Percentiles rank a stretch among this genome's conserved stretches.
phyloP scores from a whole-genome alignment of 208 protist genomes.

The Phytomonas serpens region DNA sequence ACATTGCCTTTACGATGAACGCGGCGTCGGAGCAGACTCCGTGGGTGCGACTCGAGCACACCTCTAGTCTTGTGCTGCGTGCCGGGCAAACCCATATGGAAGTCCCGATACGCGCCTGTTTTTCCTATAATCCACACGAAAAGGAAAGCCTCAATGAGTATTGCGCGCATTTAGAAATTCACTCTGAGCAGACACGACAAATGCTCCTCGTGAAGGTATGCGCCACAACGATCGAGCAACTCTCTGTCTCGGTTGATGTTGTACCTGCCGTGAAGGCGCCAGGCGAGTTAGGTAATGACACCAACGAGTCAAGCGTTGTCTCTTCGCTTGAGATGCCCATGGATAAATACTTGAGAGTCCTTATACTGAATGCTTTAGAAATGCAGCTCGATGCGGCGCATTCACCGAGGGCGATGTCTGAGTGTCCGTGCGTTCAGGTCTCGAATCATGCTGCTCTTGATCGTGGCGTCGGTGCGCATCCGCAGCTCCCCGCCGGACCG shows the following conservation, averaged over 20 bases:
- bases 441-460: background rate
- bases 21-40: slow-evolving; percentile 25
- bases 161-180: slow-evolving; percentile 43
- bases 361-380: slow-evolving; percentile 30
- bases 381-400: background rate
- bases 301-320: background rate
- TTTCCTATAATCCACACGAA: slow-evolving; percentile 7
- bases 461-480: background rate
- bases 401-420: background rate
- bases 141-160: slow-evolving; percentile 20
- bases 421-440: background rate
- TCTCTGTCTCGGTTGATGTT: slow-evolving; percentile 52
- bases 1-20: slow-evolving; percentile 58
- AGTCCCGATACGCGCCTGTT: slow-evolving; percentile 56
- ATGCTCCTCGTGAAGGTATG: slow-evolving; percentile 53
- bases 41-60: slow-evolving; percentile 49
- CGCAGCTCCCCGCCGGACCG: background rate
- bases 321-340: slow-evolving; percentile 8
- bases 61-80: slow-evolving; percentile 24
- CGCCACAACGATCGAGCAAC: slow-evolving; percentile 55
- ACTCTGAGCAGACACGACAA: slow-evolving; percentile 44
- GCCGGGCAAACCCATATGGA: slow-evolving; percentile 44
- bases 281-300: background rate
- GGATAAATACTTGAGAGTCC: slow-evolving; percentile 23
- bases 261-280: slow-evolving; percentile 11